These are phyloP conservation scores for Acer campestre DNA, from an alignment of 345 rosid genomes.

Conservation along the genomic window DNA sequence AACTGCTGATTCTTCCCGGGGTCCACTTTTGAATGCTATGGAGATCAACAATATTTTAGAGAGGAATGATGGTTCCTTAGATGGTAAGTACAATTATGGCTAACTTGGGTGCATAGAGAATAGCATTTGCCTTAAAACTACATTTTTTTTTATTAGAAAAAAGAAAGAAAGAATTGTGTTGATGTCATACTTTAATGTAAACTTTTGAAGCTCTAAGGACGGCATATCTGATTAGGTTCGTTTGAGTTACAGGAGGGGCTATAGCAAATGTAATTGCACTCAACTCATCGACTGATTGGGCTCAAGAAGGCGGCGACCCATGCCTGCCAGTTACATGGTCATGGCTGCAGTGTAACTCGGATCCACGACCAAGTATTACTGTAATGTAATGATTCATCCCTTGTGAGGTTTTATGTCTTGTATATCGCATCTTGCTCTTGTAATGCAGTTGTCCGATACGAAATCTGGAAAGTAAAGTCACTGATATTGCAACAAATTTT, in stretches of 20 bases:
- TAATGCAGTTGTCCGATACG: background rate
- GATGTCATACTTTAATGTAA: background rate
- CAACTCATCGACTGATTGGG: constrained; percentile 71
- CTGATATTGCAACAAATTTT: constrained; percentile 16
- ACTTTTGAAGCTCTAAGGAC: constrained; percentile 8
- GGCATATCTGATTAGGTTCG: constrained; percentile 21
- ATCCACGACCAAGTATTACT: constrained; percentile 62
- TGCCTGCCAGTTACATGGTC: constrained; percentile 95
- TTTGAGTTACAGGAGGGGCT: constrained; percentile 56
- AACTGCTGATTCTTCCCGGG: constrained; percentile 83
- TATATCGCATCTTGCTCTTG: background rate
- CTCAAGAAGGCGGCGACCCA: constrained; percentile 95
- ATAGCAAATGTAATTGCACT: constrained; percentile 53
- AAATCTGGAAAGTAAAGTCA: constrained; percentile 13
- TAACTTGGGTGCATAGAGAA: constrained; percentile 2
- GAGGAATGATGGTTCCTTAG: constrained; percentile 76
- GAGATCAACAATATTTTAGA: constrained; percentile 74
- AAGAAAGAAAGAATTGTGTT: background rate
- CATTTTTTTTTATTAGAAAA: background rate
- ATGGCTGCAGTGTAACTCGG: constrained; percentile 81
- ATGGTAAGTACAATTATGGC: constrained; percentile 53
- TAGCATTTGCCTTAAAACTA: background rate
- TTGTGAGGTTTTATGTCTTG: constrained; percentile 22
- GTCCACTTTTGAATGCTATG: constrained; percentile 95
- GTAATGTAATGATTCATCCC: constrained; percentile 54